A percentile compares a stretch with the other conserved stretches of the same genome.
phyloP scores from a whole-genome alignment of 768 basidiomycete genomes.

The Lactarius quietus region DNA sequence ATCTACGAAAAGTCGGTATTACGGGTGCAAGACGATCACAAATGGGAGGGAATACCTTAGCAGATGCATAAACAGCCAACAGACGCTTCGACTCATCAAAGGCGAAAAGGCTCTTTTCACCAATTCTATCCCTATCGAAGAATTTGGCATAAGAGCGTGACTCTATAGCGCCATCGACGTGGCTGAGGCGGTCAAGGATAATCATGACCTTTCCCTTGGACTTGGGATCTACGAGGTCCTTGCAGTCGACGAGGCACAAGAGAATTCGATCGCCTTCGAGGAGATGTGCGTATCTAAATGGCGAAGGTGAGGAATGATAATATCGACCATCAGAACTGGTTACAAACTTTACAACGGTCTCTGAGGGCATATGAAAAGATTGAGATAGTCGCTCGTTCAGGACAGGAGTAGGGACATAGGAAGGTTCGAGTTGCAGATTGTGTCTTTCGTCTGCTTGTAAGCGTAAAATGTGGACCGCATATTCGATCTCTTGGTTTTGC shows the following conservation, averaged over 20 bases:
- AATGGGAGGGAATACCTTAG: slow-evolving; percentile 35
- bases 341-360: slow-evolving; percentile 7
- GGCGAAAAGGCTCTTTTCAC: slow-evolving; percentile 42
- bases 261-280: slow-evolving; percentile 4
- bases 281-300: slow-evolving; percentile 14
- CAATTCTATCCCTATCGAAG: slow-evolving; percentile 46
- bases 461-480: slow-evolving; percentile 2
- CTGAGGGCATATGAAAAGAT: slow-evolving; percentile 12
- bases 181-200: too few species aligned
- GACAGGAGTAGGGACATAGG: slow-evolving; percentile 14
- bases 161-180: too few species aligned
- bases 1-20: slow-evolving; percentile 21
- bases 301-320: neutral
- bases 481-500: slow-evolving; percentile 16
- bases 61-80: slow-evolving; percentile 44
- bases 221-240: too few species aligned
- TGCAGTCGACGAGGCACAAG: slow-evolving; percentile 12
- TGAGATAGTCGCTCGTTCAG: slow-evolving; percentile 5
- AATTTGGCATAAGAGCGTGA: slow-evolving; percentile 4
- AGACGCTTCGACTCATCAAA: slow-evolving; percentile 32
- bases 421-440: neutral
- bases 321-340: neutral
- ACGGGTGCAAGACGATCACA: too few species aligned
- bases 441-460: slow-evolving; percentile 12
- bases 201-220: too few species aligned